These are phyloP conservation scores for Zizania palustris DNA, from an alignment of 202 grass and related monocot genomes.

Conservation along the genomic window DNA sequence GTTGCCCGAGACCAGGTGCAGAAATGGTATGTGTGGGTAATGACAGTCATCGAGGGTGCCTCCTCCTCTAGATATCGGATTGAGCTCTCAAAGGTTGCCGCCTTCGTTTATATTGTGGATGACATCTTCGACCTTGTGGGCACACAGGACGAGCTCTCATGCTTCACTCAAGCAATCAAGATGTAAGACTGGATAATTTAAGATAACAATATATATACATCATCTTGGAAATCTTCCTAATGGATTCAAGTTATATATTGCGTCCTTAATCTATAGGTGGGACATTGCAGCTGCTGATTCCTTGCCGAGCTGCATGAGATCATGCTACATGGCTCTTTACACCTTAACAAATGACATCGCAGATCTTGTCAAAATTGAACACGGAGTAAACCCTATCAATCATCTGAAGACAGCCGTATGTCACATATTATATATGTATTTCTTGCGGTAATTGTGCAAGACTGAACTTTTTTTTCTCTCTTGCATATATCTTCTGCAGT, in stretches of 20 bases:
- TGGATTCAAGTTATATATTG: not conserved
- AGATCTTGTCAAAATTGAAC: constrained; percentile 23
- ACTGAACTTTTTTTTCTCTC: not conserved
- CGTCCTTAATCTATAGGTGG: constrained; percentile 37
- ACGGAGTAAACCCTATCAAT: constrained; percentile 45
- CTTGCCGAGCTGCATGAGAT: constrained; percentile 46
- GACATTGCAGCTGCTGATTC: constrained; percentile 28
- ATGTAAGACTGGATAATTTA: constrained; percentile 40
- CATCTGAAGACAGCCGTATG: constrained; percentile 49
- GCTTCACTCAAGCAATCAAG: constrained; percentile 53
- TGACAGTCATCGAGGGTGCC: constrained; percentile 33
- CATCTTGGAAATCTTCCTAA: no score
- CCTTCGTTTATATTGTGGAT: constrained; percentile 68
- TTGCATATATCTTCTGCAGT: constrained; percentile 36
- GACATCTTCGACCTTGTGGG: constrained; percentile 73
- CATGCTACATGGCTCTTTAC: constrained; percentile 47
- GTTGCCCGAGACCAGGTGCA: constrained; percentile 50
- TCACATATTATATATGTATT: not conserved
- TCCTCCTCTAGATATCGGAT: constrained; percentile 54
- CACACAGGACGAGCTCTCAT: constrained; percentile 48
- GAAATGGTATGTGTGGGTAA: constrained; percentile 66
- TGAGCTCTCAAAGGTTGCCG: constrained; percentile 56
- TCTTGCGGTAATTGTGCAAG: not conserved
- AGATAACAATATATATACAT: not conserved
- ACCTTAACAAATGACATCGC: constrained; percentile 50